phyloP scores from a whole-genome alignment of 1,139 yeast genomes.

The Candida mesenterica region DNA sequence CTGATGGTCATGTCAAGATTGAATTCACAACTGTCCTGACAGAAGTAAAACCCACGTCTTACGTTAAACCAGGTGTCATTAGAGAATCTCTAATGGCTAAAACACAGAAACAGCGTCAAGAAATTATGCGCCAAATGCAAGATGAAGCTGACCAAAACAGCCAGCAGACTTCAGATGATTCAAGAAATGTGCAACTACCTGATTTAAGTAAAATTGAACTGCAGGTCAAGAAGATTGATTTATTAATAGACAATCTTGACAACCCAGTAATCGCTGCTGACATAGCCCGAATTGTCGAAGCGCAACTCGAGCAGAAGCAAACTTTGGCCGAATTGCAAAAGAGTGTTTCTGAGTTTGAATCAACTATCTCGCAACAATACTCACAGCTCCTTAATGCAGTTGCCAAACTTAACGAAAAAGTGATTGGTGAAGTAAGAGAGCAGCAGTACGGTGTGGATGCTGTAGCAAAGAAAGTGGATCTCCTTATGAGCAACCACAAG shows the following conservation, averaged over 20 bases:
- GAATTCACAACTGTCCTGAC: constrained; percentile 18
- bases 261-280: neutral
- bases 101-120: constrained; percentile 26
- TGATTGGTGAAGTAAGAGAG: constrained; percentile 46
- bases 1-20: constrained; percentile 40
- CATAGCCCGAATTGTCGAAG: neutral
- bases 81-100: constrained; percentile 43
- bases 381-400: constrained; percentile 35
- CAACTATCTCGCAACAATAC: constrained; percentile 31
- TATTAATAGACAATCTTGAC: neutral
- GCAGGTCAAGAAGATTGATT: neutral
- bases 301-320: constrained; percentile 13
- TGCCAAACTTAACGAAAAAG: constrained; percentile 34
- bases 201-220: neutral
- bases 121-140: constrained; percentile 13
- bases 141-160: constrained; percentile 7
- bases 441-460: constrained; percentile 39
- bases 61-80: constrained; percentile 19
- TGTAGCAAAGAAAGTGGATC: constrained; percentile 38
- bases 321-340: constrained; percentile 17
- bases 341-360: constrained; percentile 26
- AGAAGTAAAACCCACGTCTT: constrained; percentile 3
- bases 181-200: neutral
- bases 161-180: neutral
- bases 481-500: constrained; percentile 43